Evolutionary conservation across 495 filamentous ascomycete genomes (phyloP).

Genomic region (Glutinoglossum americanum): DNA sequence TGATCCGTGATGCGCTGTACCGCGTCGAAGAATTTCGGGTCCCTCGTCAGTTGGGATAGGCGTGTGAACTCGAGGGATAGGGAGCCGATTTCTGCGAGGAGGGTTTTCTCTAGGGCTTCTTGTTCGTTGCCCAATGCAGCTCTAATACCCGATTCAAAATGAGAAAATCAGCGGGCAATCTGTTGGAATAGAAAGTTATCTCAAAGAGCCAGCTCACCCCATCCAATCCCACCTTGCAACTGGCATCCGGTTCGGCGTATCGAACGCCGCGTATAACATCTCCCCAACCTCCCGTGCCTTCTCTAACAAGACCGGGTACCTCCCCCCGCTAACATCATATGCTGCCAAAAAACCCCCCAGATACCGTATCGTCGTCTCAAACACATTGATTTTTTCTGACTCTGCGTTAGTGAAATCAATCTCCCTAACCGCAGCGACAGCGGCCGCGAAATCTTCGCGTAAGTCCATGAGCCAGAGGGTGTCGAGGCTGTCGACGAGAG

Average conservation of each 20-base stretch:
- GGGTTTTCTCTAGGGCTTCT: not conserved
- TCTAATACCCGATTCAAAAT: not conserved
- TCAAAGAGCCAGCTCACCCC: not conserved
- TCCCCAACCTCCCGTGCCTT: conserved; percentile 21
- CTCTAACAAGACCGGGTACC: conserved; percentile 16
- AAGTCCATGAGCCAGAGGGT: conserved; percentile 41
- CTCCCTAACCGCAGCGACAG: conserved; percentile 22
- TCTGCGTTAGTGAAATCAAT: conserved; percentile 18
- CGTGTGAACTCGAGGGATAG: conserved; percentile 21
- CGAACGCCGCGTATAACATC: conserved; percentile 23
- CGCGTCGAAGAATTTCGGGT: conserved; percentile 20
- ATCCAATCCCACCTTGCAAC: conserved; percentile 10
- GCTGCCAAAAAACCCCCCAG: conserved; percentile 29
- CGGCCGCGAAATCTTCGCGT: conserved; percentile 34
- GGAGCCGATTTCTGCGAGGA: conserved; percentile 11
- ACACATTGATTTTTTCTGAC: conserved; percentile 21
- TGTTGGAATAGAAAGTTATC: too few species aligned
- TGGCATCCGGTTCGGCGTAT: conserved; percentile 20
- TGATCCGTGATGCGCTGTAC: conserved; percentile 14
- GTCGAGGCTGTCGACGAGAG: conserved; percentile 38
- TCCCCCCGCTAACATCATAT: conserved; percentile 25
- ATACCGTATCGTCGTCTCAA: conserved; percentile 27
- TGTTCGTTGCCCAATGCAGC: conserved; percentile 2
- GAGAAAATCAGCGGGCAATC: too few species aligned
- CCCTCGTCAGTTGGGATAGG: conserved; percentile 16